These are phyloP conservation scores for Solanum chacoense DNA, from an alignment of 305 asterid genomes.

Conservation along the genomic window DNA sequence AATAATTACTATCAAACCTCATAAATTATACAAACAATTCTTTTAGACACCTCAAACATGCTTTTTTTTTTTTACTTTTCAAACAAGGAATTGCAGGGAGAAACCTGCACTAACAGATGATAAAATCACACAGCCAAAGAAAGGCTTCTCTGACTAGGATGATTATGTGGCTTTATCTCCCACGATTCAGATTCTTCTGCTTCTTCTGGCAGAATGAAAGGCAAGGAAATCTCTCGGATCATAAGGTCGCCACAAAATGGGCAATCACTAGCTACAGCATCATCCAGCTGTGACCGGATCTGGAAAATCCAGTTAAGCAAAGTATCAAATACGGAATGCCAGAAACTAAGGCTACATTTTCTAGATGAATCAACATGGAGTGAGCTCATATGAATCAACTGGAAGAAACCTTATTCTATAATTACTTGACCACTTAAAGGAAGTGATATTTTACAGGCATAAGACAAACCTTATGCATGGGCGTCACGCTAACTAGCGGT, in stretches of 20 bases:
- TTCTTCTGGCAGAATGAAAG: constrained; percentile 56
- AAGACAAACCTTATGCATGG: constrained; percentile 55
- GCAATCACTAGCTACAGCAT: constrained; percentile 84
- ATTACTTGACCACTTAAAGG: not conserved
- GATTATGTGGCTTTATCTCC: constrained; percentile 60
- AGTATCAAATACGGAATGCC: not conserved
- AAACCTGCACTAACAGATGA: not conserved
- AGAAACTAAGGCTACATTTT: not conserved
- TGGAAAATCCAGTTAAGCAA: constrained; percentile 22
- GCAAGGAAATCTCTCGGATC: constrained; percentile 79
- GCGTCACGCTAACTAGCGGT: constrained; percentile 52
- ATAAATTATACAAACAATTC: not conserved
- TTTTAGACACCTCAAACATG: not conserved
- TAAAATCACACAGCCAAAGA: constrained; percentile 32
- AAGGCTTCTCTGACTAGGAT: constrained; percentile 56
- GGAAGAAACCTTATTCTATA: not conserved
- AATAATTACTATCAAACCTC: not conserved
- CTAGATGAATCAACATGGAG: not conserved
- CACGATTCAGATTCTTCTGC: constrained; percentile 54
- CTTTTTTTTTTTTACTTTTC: not conserved
- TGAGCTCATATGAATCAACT: not conserved
- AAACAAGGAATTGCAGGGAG: not conserved
- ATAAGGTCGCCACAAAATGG: constrained; percentile 89
- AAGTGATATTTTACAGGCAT: not conserved
- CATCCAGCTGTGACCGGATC: constrained; percentile 87